Evolutionary conservation across 2,329 filamentous ascomycete species (phyloP).

Genomic region (Camillea tinctor): DNA sequence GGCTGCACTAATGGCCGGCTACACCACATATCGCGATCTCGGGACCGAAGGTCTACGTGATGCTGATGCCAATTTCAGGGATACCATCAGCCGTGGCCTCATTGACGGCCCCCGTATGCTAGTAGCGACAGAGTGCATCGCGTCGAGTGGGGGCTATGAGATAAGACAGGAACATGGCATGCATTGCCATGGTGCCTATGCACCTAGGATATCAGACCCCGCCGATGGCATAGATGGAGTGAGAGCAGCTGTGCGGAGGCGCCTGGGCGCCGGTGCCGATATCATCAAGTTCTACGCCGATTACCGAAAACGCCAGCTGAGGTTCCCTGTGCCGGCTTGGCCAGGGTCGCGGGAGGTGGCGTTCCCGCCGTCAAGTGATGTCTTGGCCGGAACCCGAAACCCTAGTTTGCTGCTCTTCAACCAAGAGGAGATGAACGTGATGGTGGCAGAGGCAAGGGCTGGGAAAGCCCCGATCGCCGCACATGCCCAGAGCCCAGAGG

Average conservation of each 20-base stretch:
- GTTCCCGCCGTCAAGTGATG: slow-evolving; percentile 35
- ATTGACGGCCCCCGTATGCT: slow-evolving; percentile 55
- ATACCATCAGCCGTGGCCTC: slow-evolving; percentile 53
- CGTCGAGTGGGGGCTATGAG: slow-evolving; percentile 50
- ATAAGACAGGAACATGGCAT: slow-evolving; percentile 44
- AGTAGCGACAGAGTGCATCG: slow-evolving; percentile 51
- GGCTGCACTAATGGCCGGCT: slow-evolving; percentile 53
- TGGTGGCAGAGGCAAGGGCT: slow-evolving; percentile 46
- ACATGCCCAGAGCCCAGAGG: slow-evolving; percentile 42
- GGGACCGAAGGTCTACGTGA: slow-evolving; percentile 52
- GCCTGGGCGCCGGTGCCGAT: slow-evolving; percentile 48
- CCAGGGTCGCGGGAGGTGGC: slow-evolving; percentile 29
- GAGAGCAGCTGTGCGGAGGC: slow-evolving; percentile 44
- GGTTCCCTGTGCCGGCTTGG: slow-evolving; percentile 36
- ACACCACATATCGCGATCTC: slow-evolving; percentile 58
- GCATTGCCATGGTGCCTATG: slow-evolving; percentile 27
- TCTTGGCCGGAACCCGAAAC: slow-evolving; percentile 30
- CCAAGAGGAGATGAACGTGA: slow-evolving; percentile 49
- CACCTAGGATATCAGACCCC: slow-evolving; percentile 40
- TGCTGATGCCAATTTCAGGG: slow-evolving; percentile 50
- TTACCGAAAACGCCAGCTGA: slow-evolving; percentile 43
- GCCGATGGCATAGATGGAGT: slow-evolving; percentile 49
- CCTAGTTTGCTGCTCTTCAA: slow-evolving; percentile 45
- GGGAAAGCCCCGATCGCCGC: slow-evolving; percentile 43
- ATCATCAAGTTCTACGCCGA: slow-evolving; percentile 53